phyloP scores from a whole-genome alignment of 2,329 filamentous ascomycete genomes.

The Ceratocystiopsis sp. region DNA sequence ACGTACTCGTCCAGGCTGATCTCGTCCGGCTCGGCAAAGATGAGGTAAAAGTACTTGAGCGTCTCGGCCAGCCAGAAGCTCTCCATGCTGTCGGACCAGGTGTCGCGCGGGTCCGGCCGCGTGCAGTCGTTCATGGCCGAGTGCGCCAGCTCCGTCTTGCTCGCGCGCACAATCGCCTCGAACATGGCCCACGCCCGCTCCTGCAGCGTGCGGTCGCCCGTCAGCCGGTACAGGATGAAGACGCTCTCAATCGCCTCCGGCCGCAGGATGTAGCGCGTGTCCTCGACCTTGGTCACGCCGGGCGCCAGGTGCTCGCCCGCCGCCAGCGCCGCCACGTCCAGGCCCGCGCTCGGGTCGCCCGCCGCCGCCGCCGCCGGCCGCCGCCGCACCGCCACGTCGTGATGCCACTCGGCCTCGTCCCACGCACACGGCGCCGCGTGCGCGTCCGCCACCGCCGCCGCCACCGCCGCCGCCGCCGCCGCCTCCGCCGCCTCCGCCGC shows the following conservation, averaged over 20 bases:
- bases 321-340: slow-evolving; percentile 1
- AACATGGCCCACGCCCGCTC: slow-evolving; percentile 33
- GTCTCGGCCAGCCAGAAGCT: slow-evolving; percentile 63
- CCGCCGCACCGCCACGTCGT: slow-evolving; percentile 2
- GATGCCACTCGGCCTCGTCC: slow-evolving; percentile 15
- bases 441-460: slow-evolving; percentile 17
- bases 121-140: slow-evolving; percentile 22
- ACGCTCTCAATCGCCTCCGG: slow-evolving; percentile 36
- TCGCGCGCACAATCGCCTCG: slow-evolving; percentile 22
- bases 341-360: neutral
- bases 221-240: slow-evolving; percentile 34
- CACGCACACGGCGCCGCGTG: slow-evolving; percentile 17
- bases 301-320: slow-evolving; percentile 19
- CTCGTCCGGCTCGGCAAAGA: slow-evolving; percentile 46
- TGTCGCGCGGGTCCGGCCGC: neutral
- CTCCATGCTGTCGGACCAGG: slow-evolving; percentile 12
- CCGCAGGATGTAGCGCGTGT: slow-evolving; percentile 26
- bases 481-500: no score
- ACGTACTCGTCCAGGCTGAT: slow-evolving; percentile 57
- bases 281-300: slow-evolving; percentile 37
- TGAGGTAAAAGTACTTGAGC: slow-evolving; percentile 60
- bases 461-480: no score
- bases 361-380: neutral
- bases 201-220: slow-evolving; percentile 25
- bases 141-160: slow-evolving; percentile 26